Conservation (phyloP, 306 rosid genomes). For the Lathyrus sativus region DNA sequence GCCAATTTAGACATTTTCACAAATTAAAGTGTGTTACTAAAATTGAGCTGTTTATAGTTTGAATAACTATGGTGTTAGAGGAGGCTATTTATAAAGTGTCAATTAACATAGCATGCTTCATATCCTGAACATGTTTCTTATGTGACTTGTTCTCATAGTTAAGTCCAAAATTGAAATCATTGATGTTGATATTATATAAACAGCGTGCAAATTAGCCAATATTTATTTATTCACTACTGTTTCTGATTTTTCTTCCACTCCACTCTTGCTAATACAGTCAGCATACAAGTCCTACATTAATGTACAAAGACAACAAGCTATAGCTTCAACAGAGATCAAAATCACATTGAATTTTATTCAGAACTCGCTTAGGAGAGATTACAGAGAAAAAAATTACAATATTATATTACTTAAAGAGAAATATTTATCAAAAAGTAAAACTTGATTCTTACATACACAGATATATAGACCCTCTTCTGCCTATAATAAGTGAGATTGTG, state of each 20-base stretch:
- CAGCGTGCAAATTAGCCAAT: constrained; percentile 21
- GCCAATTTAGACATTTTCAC: constrained; percentile 34
- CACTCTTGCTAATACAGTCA: constrained; percentile 18
- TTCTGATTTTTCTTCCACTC: background rate
- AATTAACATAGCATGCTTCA: background rate
- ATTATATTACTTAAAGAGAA: constrained; percentile 43
- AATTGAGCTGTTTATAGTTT: too few relatives aligned
- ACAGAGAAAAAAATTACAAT: constrained; percentile 31
- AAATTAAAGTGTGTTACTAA: background rate
- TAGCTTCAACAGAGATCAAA: constrained; percentile 20
- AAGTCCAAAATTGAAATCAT: constrained; percentile 7
- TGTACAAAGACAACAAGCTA: too few relatives aligned
- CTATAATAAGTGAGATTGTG: constrained; percentile 30
- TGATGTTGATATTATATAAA: constrained; percentile 19
- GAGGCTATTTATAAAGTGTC: constrained; percentile 36
- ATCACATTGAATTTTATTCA: constrained; percentile 42
- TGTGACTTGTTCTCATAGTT: background rate
- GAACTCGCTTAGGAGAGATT: constrained; percentile 30
- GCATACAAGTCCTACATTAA: background rate
- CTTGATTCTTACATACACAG: constrained; percentile 38
- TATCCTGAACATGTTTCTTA: background rate
- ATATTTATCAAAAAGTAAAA: constrained; percentile 8
- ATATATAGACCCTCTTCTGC: constrained; percentile 43
- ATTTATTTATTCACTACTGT: background rate
- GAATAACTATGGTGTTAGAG: constrained; percentile 10